phyloP scores from a whole-genome alignment of 2,329 filamentous ascomycete species.

The Clarireedia hainanense region DNA sequence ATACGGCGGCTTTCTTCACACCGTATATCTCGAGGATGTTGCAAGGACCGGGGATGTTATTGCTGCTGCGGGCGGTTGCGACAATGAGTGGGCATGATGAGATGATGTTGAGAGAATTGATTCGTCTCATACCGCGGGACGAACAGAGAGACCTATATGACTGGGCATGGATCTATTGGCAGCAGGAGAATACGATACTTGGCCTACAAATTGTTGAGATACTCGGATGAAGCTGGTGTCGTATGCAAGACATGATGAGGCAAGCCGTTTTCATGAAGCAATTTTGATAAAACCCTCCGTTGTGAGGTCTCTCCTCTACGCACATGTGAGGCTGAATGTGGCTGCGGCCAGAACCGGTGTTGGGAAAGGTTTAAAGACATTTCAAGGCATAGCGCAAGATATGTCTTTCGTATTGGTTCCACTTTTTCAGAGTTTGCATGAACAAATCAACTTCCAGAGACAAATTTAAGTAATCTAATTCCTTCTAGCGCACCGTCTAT shows the following conservation, averaged over 20 bases:
- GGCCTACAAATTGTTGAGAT: background rate
- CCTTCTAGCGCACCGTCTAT: background rate
- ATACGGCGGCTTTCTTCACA: background rate
- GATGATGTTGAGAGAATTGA: background rate
- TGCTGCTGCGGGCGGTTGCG: constrained; percentile 2
- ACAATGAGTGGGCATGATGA: constrained; percentile 6
- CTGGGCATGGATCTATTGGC: background rate
- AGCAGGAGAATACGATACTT: background rate
- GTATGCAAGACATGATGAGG: background rate
- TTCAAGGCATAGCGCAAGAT: background rate
- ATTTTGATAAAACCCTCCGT: no score
- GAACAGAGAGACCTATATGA: background rate
- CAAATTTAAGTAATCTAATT: background rate
- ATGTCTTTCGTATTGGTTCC: background rate
- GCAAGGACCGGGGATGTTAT: constrained; percentile 3
- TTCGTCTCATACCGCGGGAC: background rate
- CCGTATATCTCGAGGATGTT: background rate
- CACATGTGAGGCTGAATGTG: background rate
- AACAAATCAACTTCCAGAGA: background rate
- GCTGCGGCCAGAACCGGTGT: background rate
- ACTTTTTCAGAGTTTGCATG: constrained; percentile 7
- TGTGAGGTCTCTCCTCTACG: background rate
- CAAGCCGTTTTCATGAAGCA: no score
- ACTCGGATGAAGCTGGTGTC: background rate
- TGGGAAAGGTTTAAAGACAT: background rate